Evolutionary conservation across 2,329 filamentous ascomycete genomes (phyloP).

Genomic region (Fusarium temperatum): DNA sequence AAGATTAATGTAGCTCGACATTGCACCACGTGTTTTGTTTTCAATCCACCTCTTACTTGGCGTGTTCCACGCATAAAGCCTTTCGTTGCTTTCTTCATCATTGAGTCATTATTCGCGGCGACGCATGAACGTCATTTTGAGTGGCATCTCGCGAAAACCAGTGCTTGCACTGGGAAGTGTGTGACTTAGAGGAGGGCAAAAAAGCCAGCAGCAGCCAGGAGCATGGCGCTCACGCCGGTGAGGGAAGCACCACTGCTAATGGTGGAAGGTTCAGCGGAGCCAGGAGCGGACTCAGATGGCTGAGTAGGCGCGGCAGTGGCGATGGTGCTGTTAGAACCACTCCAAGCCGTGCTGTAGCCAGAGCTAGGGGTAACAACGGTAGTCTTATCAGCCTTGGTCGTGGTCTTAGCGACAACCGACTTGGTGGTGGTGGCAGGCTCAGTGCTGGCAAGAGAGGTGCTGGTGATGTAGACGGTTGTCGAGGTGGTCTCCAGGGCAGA

Average conservation of each 20-base stretch:
- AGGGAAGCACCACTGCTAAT: constrained; percentile 44
- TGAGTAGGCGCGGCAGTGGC: constrained; percentile 38
- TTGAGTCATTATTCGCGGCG: constrained; percentile 49
- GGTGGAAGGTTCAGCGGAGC: constrained; percentile 30
- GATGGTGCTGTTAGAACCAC: constrained; percentile 47
- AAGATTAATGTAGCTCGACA: constrained; percentile 39
- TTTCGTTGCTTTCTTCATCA: constrained; percentile 36
- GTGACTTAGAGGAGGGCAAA: constrained; percentile 48
- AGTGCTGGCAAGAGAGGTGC: constrained; percentile 29
- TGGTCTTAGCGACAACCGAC: constrained; percentile 30
- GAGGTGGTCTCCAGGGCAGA: constrained; percentile 39
- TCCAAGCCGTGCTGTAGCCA: constrained; percentile 43
- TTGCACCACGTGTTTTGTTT: constrained; percentile 34
- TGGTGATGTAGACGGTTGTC: constrained; percentile 41
- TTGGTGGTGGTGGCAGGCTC: constrained; percentile 38
- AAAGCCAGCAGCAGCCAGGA: constrained; percentile 49
- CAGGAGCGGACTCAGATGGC: constrained; percentile 35
- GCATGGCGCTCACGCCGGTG: constrained; percentile 49
- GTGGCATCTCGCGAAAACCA: constrained; percentile 6
- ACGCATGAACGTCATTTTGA: constrained; percentile 35
- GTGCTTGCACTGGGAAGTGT: constrained; percentile 40
- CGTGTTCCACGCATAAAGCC: constrained; percentile 13
- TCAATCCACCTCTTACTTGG: constrained; percentile 6
- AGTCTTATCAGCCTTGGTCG: constrained; percentile 38
- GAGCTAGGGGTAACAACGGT: constrained; percentile 42